Evolutionary conservation across 2,329 filamentous ascomycete genomes (phyloP).

Genomic region (Beauveria sp.): DNA sequence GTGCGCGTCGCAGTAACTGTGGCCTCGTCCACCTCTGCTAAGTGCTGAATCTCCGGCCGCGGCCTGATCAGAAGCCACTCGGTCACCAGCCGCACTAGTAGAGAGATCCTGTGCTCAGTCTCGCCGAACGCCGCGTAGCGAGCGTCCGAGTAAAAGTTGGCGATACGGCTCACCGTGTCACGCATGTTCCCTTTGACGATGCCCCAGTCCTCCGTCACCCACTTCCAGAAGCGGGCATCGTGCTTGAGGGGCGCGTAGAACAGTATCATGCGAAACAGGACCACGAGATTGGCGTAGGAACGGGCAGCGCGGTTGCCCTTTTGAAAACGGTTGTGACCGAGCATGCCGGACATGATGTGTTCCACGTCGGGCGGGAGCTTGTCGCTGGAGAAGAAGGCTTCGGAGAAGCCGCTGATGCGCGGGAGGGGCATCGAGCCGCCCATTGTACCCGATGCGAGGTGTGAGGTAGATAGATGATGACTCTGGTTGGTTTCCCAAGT

Average conservation of each 20-base stretch:
- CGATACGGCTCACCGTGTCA: background rate
- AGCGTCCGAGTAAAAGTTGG: background rate
- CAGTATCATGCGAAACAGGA: conserved; percentile 7
- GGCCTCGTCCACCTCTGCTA: background rate
- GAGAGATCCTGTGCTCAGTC: background rate
- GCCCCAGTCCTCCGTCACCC: conserved; percentile 7
- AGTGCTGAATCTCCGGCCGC: background rate
- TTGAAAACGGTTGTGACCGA: background rate
- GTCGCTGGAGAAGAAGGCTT: background rate
- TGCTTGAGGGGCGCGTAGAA: background rate
- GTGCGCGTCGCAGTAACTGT: background rate
- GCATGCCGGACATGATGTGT: background rate
- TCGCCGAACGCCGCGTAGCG: background rate
- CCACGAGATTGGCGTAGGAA: conserved; percentile 1
- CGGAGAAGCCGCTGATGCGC: conserved; percentile 1
- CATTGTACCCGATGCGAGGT: background rate
- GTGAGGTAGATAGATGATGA: background rate
- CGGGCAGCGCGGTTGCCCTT: background rate
- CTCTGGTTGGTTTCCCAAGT: background rate
- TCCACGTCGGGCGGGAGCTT: background rate
- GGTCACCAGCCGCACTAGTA: conserved; percentile 5
- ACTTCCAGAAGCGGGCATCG: background rate
- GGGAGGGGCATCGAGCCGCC: background rate
- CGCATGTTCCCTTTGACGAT: background rate
- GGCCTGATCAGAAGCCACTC: conserved; percentile 1